Evolutionary conservation across 148 eudicot species (phyloP), one percentile per base, ranked within the genome.

Genomic region (Chenopodium formosanum): DNA sequence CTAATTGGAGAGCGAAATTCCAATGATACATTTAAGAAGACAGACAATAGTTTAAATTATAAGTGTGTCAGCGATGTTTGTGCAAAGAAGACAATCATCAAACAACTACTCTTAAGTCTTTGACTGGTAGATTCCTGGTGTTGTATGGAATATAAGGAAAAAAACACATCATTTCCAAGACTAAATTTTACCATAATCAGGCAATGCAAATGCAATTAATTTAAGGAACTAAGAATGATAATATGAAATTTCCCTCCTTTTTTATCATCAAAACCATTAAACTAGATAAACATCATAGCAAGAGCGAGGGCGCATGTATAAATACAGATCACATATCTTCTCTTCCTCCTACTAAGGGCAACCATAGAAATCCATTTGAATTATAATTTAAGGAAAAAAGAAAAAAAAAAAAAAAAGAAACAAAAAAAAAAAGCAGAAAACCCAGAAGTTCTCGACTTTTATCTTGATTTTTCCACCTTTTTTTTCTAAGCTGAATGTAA

Each of bases 251-350:
- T 52, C 37, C 52, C 79, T 65, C 25, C 64, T 12, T 72, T 71
- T 66, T 81, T 52, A 67, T 75, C 78, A 74, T 52, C 60, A 75
- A 64, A 75, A 75, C 52, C 52, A 67, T 75, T 48, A 32, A 75
- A 81, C 67, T 66, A 81, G 84, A 83, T 73, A 73, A 73, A 73
- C 58, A 73, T 31, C 67, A 74, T 64, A 56, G 65, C 20, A 29
- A 64, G 58, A 84, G 80, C 12, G 85, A 73, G 37, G 63, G 75
- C 52, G 23, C 76, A 63, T 77, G 82, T 81, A 85, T 82, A 83
- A 78, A 80, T 86, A 86, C 88, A 83, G 64, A 83, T 80, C 84
- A 81, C 80, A 79, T 64, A 81, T 76, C 82, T 78, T 85, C 83
- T 81, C 84, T 80, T 86, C 77, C 74, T 83, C 82, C 74, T 78